phyloP scores from a whole-genome alignment of 106 monocot species.

The Dioscorea dumetorum region DNA sequence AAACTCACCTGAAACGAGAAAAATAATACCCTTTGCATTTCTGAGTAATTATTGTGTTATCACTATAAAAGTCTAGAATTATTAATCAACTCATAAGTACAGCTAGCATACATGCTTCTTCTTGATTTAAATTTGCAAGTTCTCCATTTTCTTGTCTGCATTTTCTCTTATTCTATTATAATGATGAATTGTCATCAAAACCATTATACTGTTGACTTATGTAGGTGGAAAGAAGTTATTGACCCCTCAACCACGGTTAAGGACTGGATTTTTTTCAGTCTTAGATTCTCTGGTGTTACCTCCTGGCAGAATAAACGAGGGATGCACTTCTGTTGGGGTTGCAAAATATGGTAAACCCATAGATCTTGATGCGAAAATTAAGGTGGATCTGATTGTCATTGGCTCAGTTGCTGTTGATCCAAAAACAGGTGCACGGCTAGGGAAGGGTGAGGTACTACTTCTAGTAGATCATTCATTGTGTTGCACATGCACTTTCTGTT shows the following conservation, averaged over 20 bases:
- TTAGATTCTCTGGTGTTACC: slow-evolving; percentile 50
- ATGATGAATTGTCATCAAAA: too few species aligned
- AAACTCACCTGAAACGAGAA: too few species aligned
- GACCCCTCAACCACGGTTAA: slow-evolving; percentile 86
- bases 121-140: too few species aligned
- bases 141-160: not conserved
- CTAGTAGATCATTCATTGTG: not conserved
- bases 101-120: too few species aligned
- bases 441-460: slow-evolving; percentile 90
- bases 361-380: slow-evolving; percentile 64
- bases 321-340: slow-evolving; percentile 85
- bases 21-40: too few species aligned
- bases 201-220: not conserved
- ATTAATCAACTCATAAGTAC: too few species aligned
- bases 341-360: slow-evolving; percentile 82
- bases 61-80: too few species aligned
- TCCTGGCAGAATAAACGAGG: slow-evolving; percentile 51
- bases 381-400: slow-evolving; percentile 88
- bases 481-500: not conserved
- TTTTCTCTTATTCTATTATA: not conserved
- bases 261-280: slow-evolving; percentile 88
- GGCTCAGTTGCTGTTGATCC: slow-evolving; percentile 94
- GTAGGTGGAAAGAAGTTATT: slow-evolving; percentile 76
- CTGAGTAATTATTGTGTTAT: too few species aligned
- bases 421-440: slow-evolving; percentile 75